Evolutionary conservation across 371 early-diverging fungal species (phyloP).

Genomic region (Chytridiales sp.): DNA sequence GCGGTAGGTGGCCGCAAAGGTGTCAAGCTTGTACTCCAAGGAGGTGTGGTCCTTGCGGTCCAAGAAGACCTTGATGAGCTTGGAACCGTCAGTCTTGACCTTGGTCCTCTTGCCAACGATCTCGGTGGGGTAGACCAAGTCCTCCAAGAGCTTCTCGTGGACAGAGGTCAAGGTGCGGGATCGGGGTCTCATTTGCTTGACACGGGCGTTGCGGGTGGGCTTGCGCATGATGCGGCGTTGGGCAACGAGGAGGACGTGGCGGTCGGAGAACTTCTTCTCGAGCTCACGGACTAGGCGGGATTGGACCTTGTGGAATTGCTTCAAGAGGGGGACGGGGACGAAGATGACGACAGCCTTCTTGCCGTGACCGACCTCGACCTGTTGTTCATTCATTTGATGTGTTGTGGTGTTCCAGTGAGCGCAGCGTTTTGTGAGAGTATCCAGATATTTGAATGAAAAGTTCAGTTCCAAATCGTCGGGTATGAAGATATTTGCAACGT

Average conservation of each 20-base stretch:
- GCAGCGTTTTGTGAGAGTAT: not conserved
- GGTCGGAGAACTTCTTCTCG: conserved; percentile 99
- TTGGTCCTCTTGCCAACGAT: conserved; percentile 96
- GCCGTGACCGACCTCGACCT: conserved; percentile 90
- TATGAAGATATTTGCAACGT: too few species aligned
- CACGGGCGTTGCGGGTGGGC: conserved; percentile 83
- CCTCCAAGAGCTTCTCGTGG: conserved; percentile 94
- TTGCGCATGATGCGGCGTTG: conserved; percentile 93
- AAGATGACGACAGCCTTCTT: conserved; percentile 96
- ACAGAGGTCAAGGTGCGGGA: conserved; percentile 95
- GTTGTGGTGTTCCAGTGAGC: not conserved
- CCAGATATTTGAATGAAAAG: not conserved
- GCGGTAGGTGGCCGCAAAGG: conserved; percentile 93
- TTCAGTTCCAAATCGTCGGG: too few species aligned
- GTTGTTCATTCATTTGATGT: conserved; percentile 6
- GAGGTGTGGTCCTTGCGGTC: conserved; percentile 95
- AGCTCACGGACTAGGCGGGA: conserved; percentile 94
- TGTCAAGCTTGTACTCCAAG: conserved; percentile 96
- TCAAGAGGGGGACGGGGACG: conserved; percentile 91
- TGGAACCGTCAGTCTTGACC: conserved; percentile 91
- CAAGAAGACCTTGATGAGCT: conserved; percentile 92
- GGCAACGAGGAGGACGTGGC: conserved; percentile 94
- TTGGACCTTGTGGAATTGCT: conserved; percentile 94
- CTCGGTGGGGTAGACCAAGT: conserved; percentile 96
- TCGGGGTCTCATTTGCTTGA: conserved; percentile 90